A percentile compares a stretch with the other conserved stretches of the same genome.
phyloP scores from a whole-genome alignment of 2,329 filamentous ascomycete genomes.

The Parascedosporium putredinis region DNA sequence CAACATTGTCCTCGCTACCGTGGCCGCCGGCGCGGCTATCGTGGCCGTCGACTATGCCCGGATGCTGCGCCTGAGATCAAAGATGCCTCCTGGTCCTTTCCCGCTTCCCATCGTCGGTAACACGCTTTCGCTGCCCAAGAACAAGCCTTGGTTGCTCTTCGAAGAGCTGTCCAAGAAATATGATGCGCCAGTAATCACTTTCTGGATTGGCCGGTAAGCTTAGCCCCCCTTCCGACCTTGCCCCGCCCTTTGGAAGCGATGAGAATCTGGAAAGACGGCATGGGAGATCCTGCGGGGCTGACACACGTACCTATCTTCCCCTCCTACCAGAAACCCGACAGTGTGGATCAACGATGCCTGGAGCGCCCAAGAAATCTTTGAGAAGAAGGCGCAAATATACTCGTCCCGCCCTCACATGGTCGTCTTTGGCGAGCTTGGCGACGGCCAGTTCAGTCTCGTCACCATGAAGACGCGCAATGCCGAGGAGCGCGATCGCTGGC shows the following conservation, averaged over 20 bases:
- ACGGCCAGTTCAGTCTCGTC: conserved; percentile 30
- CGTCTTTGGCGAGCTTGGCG: conserved; percentile 34
- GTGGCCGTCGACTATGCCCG: conserved; percentile 32
- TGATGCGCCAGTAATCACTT: conserved; percentile 39
- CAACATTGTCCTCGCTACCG: conserved; percentile 1
- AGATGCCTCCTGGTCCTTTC: conserved; percentile 43
- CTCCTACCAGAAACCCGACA: conserved; percentile 24
- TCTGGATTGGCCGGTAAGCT: conserved; percentile 35
- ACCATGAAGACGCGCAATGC: conserved; percentile 29
- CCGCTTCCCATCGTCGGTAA: conserved; percentile 45
- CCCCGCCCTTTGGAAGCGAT: not conserved
- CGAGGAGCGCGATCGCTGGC: conserved; percentile 14
- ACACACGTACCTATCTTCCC: not conserved
- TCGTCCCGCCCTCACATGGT: conserved; percentile 38
- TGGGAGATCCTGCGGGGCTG: not conserved
- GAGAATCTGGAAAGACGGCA: not conserved
- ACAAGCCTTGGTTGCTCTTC: conserved; percentile 48
- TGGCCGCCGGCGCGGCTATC: conserved; percentile 10
- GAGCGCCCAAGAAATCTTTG: conserved; percentile 41
- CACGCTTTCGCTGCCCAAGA: conserved; percentile 41
- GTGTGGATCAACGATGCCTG: conserved; percentile 39
- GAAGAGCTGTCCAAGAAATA: conserved; percentile 33
- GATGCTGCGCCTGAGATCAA: conserved; percentile 38
- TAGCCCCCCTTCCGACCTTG: not conserved
- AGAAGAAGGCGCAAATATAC: conserved; percentile 39